Evolutionary conservation across 352 stramenopile species (phyloP).

Genomic region (Phytophthora pisi): DNA sequence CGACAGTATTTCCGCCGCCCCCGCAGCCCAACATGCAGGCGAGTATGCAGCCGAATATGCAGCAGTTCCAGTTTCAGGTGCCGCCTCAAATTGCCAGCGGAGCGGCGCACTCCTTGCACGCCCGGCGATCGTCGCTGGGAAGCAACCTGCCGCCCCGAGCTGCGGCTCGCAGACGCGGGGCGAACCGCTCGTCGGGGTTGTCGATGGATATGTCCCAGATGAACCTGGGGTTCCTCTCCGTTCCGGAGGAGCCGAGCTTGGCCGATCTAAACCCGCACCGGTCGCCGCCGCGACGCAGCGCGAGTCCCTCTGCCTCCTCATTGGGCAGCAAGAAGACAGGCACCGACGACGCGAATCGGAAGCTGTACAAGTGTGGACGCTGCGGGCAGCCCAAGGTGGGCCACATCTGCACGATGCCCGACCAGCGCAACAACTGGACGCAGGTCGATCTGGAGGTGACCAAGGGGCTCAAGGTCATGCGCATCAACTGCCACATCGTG

Average conservation of each 20-base stretch:
- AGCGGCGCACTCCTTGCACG: conserved; percentile 60
- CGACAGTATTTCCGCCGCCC: conserved; percentile 30
- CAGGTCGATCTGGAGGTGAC: conserved; percentile 80
- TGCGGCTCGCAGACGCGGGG: conserved; percentile 34
- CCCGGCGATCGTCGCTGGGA: conserved; percentile 54
- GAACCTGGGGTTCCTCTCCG: conserved; percentile 70
- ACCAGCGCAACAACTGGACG: conserved; percentile 87
- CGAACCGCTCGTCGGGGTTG: conserved; percentile 67
- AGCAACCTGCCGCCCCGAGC: conserved; percentile 44
- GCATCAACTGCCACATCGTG: conserved; percentile 77
- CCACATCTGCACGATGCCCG: conserved; percentile 86
- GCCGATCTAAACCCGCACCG: conserved; percentile 38
- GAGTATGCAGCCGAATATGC: conserved; percentile 40
- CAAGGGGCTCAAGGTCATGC: conserved; percentile 75
- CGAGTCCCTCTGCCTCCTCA: conserved; percentile 25
- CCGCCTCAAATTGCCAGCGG: conserved; percentile 64
- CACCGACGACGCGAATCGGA: conserved; percentile 58
- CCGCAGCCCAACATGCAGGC: conserved; percentile 35
- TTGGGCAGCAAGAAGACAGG: conserved; percentile 37
- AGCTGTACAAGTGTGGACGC: conserved; percentile 88
- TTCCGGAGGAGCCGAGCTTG: conserved; percentile 69
- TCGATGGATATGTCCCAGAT: conserved; percentile 88
- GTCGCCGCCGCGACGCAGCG: conserved; percentile 32
- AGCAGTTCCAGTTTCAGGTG: conserved; percentile 59
- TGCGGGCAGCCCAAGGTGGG: conserved; percentile 87